Evolutionary conservation across 192 early-diverging fungal genomes (phyloP), one percentile per base, ranked within the genome.

Genomic region (Glomus cerebriforme): DNA sequence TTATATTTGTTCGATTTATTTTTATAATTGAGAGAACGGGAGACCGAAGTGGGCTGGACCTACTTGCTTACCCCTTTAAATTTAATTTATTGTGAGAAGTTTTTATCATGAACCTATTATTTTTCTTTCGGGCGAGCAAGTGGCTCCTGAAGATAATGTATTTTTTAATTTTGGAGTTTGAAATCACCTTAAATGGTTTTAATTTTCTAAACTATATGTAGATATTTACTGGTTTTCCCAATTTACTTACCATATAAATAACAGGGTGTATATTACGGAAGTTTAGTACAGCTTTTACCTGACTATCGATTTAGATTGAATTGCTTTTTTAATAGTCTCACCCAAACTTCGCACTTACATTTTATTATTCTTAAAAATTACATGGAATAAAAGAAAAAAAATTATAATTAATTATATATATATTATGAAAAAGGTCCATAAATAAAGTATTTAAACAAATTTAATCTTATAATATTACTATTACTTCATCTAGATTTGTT

Each of bases 11-110:
- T 45, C 6, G 37, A 26, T 27, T 22, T 59, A 17, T 45, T 10
- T 37, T 60, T 34, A 12, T 29, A 49, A 49, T 31, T 35, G 22
- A 0, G 15, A 35, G n/a, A 45, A 54, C 34, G 24, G 47, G 29
- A 13, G 32, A 60, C 13, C 17, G 43, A 37, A 75, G 73, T 75
- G 34, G 73, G 73, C 73, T 62, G 73, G 71, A 8, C 68, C 68
- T 70, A 24, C 71, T 54, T 73, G 24, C 39, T 49, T 73, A 27
- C 45, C 47, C n/a, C 22, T 29, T 26, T 73, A 12, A 43, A 10
- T 43, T 43, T 43, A 10, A 43, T 43, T 43, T 37, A 37, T 12
- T 43, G 39, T 43, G 12, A 10, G 39, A 43, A 37, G 12, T 45
- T 73, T 58, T 17, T 45, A 49, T 19, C 27, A 22, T 32, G 17